A percentile compares a stretch with the other conserved stretches of the same genome.
Evolutionary conservation across 352 stramenopile genomes (phyloP).

Genomic region (Saprolegnia parasitica): DNA sequence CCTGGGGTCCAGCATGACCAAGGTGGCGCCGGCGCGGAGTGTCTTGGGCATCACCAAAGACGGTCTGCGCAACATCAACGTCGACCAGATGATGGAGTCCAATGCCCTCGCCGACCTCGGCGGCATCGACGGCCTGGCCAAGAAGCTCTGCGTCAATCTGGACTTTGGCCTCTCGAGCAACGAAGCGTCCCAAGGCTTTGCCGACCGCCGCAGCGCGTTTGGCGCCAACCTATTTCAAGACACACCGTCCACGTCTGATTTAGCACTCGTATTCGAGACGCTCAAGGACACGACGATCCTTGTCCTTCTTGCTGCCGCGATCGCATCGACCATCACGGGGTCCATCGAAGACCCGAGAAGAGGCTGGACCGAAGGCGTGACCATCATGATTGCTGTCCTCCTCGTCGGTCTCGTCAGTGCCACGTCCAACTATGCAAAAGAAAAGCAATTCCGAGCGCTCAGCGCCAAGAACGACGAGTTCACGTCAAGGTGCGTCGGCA

Average conservation of each 20-base stretch:
- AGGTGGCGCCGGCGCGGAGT: conserved; percentile 56
- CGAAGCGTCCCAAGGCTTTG: conserved; percentile 57
- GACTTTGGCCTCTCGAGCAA: conserved; percentile 54
- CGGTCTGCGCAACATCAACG: conserved; percentile 60
- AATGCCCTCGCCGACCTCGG: conserved; percentile 64
- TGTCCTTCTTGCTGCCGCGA: conserved; percentile 81
- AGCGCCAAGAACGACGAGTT: conserved; percentile 88
- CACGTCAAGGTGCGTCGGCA: conserved; percentile 55
- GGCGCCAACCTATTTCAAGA: conserved; percentile 63
- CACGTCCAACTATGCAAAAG: conserved; percentile 95
- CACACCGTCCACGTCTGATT: conserved; percentile 77
- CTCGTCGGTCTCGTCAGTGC: conserved; percentile 94
- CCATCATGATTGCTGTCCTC: conserved; percentile 91
- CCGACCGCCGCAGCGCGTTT: conserved; percentile 50
- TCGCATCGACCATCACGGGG: conserved; percentile 79
- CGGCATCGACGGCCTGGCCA: conserved; percentile 47
- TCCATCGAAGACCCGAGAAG: conserved; percentile 71
- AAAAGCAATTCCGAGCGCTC: conserved; percentile 84
- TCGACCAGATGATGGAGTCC: conserved; percentile 76
- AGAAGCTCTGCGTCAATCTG: conserved; percentile 62
- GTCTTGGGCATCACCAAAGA: conserved; percentile 69
- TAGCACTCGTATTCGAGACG: conserved; percentile 79
- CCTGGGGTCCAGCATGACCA: conserved; percentile 36
- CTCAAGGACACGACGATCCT: conserved; percentile 89
- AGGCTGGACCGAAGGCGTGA: conserved; percentile 93